A percentile compares a stretch with the other conserved stretches of the same genome.
Conservation (phyloP, 2,329 filamentous ascomycete genomes). For the Diaporthe nobilis region DNA sequence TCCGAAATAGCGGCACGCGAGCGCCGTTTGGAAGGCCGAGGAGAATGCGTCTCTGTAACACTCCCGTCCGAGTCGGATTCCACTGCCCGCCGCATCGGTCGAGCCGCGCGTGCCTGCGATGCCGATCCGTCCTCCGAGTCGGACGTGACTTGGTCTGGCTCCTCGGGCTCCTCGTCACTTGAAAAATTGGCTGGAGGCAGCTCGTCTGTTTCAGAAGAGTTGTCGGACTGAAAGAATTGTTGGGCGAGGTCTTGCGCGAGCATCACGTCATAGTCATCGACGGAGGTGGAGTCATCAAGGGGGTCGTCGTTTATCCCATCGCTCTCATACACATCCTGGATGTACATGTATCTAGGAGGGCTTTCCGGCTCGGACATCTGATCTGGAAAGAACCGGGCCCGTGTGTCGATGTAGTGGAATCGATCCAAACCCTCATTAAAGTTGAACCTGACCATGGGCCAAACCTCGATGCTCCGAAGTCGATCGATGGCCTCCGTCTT, state of each 20-base stretch:
- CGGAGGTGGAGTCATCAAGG: conserved; percentile 45
- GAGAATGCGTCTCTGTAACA: conserved; percentile 10
- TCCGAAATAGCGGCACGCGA: background rate
- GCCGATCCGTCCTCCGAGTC: background rate
- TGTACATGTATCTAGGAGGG: conserved; percentile 45
- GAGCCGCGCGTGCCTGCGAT: background rate
- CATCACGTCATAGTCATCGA: background rate
- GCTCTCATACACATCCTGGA: conserved; percentile 55
- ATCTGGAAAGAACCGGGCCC: conserved; percentile 11
- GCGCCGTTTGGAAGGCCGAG: background rate
- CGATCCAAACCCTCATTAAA: conserved; percentile 33
- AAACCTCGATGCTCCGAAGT: conserved; percentile 42
- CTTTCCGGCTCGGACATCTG: conserved; percentile 40
- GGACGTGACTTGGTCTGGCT: background rate
- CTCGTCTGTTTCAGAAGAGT: background rate
- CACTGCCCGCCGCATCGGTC: conserved; percentile 15
- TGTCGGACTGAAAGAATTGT: background rate
- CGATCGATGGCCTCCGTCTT: background rate
- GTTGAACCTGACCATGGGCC: conserved; percentile 52
- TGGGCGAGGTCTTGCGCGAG: background rate
- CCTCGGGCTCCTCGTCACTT: background rate
- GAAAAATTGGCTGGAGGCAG: conserved; percentile 27
- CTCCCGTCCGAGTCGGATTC: conserved; percentile 29
- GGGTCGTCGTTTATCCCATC: conserved; percentile 56
- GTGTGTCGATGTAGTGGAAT: conserved; percentile 40